phyloP scores from a whole-genome alignment of 2,329 filamentous ascomycete species.

The Penicillium sp. region DNA sequence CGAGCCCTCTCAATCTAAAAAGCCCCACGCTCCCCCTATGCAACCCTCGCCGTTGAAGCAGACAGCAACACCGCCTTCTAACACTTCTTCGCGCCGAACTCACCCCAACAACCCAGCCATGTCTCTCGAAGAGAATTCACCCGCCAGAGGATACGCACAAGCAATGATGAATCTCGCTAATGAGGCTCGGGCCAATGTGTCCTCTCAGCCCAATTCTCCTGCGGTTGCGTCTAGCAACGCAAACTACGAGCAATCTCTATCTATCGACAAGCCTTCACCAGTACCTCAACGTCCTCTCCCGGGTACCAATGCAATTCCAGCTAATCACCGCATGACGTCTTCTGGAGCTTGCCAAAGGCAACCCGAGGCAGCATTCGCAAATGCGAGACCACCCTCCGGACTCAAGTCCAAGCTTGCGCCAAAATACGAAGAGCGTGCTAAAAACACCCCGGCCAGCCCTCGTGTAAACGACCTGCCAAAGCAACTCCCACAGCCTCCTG shows the following conservation, averaged over 20 bases:
- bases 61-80: constrained; percentile 51
- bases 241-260: constrained; percentile 1
- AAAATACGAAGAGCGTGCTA: constrained; percentile 11
- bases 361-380: constrained; percentile 6
- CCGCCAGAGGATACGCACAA: constrained; percentile 6
- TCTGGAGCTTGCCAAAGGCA: constrained; percentile 8
- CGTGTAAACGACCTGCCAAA: constrained; percentile 35
- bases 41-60: constrained; percentile 58
- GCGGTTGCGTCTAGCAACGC: not conserved
- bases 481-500: constrained; percentile 19
- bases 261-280: constrained; percentile 6
- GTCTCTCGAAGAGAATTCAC: constrained; percentile 30
- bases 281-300: constrained; percentile 12
- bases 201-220: not conserved
- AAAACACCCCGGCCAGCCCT: constrained; percentile 23
- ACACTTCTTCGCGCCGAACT: constrained; percentile 46
- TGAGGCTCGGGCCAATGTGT: not conserved
- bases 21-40: constrained; percentile 50
- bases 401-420: constrained; percentile 26
- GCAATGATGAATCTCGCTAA: constrained; percentile 8
- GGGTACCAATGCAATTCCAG: not conserved
- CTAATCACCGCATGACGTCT: constrained; percentile 2
- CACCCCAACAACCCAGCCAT: constrained; percentile 44
- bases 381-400: constrained; percentile 10
- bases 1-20: constrained; percentile 58